Evolutionary conservation across 2,329 filamentous ascomycete genomes (phyloP).

Genomic region (Neocatenulostroma microsporum): DNA sequence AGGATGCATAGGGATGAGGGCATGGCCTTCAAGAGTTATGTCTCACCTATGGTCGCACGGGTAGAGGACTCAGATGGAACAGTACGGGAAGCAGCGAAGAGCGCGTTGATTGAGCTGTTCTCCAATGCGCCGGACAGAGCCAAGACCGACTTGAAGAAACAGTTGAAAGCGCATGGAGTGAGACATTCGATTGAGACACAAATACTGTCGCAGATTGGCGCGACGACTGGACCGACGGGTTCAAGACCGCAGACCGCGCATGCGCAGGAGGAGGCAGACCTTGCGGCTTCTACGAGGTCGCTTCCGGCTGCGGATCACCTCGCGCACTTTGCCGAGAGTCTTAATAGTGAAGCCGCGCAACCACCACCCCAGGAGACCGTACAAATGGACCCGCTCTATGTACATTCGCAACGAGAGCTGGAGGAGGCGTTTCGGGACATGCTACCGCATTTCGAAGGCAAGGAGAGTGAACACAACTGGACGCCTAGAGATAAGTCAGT

Average conservation of each 20-base stretch:
- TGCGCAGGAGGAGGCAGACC: slow-evolving; percentile 21
- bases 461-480: slow-evolving; percentile 89
- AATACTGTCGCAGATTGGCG: slow-evolving; percentile 66
- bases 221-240: slow-evolving; percentile 30
- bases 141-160: slow-evolving; percentile 80
- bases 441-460: slow-evolving; percentile 74
- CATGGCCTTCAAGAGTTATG: slow-evolving; percentile 74
- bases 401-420: slow-evolving; percentile 78
- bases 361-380: slow-evolving; percentile 59
- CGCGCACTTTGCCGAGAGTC: slow-evolving; percentile 37
- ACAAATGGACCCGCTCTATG: slow-evolving; percentile 68
- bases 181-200: slow-evolving; percentile 76
- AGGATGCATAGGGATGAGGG: slow-evolving; percentile 77
- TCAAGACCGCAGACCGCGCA: slow-evolving; percentile 22
- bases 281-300: slow-evolving; percentile 37
- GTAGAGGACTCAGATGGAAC: slow-evolving; percentile 84
- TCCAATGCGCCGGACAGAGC: slow-evolving; percentile 71
- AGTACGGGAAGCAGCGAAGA: slow-evolving; percentile 78
- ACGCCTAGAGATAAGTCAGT: slow-evolving; percentile 74
- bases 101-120: slow-evolving; percentile 79
- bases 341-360: slow-evolving; percentile 43
- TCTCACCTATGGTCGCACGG: slow-evolving; percentile 72
- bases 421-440: slow-evolving; percentile 81
- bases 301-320: slow-evolving; percentile 35
- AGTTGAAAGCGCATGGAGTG: slow-evolving; percentile 76